phyloP scores from a whole-genome alignment of 305 asterid genomes.

The Ilex paraguariensis region DNA sequence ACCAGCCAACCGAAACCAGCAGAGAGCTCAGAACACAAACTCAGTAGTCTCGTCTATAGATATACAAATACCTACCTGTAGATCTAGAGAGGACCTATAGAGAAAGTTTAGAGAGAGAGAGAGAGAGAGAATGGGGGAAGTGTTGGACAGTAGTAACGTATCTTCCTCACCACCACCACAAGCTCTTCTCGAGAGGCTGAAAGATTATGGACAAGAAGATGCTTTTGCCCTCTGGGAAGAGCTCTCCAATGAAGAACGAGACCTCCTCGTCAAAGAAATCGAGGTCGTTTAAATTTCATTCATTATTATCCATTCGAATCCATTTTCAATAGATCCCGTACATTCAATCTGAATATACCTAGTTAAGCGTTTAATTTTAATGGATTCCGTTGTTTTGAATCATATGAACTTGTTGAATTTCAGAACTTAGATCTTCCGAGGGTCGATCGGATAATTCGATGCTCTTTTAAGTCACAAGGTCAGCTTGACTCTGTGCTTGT shows the following conservation, averaged over 20 bases:
- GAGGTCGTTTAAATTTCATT: constrained; percentile 40
- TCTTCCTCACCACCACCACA: constrained; percentile 52
- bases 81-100: background rate
- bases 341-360: background rate
- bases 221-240: constrained; percentile 88
- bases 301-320: background rate
- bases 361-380: too few relatives aligned
- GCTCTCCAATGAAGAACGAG: constrained; percentile 69
- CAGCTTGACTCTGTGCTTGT: background rate
- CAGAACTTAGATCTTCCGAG: constrained; percentile 94
- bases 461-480: constrained; percentile 92
- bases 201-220: constrained; percentile 97
- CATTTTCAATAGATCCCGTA: background rate
- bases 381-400: too few relatives aligned
- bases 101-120: constrained; percentile 16
- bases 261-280: constrained; percentile 72
- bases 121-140: constrained; percentile 20
- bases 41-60: background rate
- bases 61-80: too few relatives aligned
- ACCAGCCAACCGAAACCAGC: background rate
- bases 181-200: constrained; percentile 81
- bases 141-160: constrained; percentile 8
- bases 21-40: too few relatives aligned
- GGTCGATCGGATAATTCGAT: constrained; percentile 81
- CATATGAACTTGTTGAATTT: constrained; percentile 2